Percentiles rank a stretch among this genome's conserved stretches.
These are phyloP conservation scores for Fusarium avenaceum DNA, from an alignment of 2,329 filamentous ascomycete species.

Conservation along the genomic window DNA sequence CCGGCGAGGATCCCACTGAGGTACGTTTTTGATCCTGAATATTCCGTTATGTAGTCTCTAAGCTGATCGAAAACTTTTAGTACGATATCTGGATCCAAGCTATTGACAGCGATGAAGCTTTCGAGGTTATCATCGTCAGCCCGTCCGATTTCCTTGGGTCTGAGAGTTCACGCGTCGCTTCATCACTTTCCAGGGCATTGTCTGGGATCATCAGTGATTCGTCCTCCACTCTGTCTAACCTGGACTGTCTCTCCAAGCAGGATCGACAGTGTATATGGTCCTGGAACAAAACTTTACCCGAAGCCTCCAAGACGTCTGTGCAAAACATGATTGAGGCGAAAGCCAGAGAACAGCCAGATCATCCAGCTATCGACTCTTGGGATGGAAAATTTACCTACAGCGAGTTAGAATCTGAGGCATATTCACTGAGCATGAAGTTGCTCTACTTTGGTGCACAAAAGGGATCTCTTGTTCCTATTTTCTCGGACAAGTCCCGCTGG, in stretches of 20 bases:
- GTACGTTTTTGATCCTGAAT: not conserved
- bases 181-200: not conserved
- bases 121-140: not conserved
- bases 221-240: not conserved
- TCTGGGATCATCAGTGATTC: not conserved
- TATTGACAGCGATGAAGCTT: not conserved
- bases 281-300: not conserved
- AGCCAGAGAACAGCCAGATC: not conserved
- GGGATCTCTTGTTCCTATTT: not conserved
- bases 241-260: not conserved
- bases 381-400: not conserved
- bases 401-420: not conserved
- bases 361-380: not conserved
- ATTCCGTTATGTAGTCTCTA: not conserved
- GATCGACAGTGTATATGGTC: not conserved
- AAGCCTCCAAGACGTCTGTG: not conserved
- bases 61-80: not conserved
- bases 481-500: not conserved
- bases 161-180: not conserved
- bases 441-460: not conserved
- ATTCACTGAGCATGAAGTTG: not conserved
- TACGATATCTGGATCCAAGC: not conserved
- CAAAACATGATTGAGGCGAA: not conserved
- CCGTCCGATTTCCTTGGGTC: not conserved
- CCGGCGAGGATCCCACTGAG: not conserved